A percentile compares a stretch with the other conserved stretches of the same genome.
Evolutionary conservation across 192 early-diverging fungal genomes (phyloP).

Genomic region (Phlyctochytrium bullatum): DNA sequence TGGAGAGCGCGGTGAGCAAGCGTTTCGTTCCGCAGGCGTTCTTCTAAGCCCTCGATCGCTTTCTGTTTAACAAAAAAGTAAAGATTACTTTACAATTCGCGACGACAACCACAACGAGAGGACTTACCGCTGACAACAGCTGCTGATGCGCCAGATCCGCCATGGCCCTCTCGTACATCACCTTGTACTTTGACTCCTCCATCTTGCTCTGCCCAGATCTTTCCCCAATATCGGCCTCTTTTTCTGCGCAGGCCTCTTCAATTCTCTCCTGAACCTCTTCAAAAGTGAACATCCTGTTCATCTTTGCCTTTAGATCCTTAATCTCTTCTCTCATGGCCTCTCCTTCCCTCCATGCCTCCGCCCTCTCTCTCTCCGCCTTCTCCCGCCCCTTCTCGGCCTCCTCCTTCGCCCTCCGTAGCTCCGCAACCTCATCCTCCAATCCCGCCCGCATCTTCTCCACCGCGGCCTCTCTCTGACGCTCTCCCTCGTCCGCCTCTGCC

Average conservation of each 20-base stretch:
- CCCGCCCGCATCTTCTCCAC: background rate
- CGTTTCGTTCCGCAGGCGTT: background rate
- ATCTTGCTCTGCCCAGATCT: background rate
- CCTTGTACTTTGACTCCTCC: background rate
- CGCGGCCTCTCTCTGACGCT: background rate
- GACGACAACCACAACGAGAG: background rate
- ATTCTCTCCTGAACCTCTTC: slow-evolving; percentile 1
- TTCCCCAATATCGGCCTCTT: background rate
- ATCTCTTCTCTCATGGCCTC: background rate
- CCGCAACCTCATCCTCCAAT: background rate
- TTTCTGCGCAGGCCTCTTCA: background rate
- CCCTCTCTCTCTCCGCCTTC: background rate
- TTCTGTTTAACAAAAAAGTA: no score
- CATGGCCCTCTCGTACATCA: background rate
- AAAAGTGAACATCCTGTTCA: background rate
- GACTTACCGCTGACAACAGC: background rate
- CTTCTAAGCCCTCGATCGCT: background rate
- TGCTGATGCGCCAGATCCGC: background rate
- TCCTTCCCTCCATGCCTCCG: background rate
- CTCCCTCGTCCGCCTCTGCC: background rate
- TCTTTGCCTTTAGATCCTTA: background rate
- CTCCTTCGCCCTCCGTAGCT: background rate
- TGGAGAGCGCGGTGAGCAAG: background rate
- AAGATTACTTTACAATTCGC: background rate
- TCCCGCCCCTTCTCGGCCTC: background rate